Conservation (phyloP, 495 filamentous ascomycete genomes). For the Rhizodiscina lignyota region DNA sequence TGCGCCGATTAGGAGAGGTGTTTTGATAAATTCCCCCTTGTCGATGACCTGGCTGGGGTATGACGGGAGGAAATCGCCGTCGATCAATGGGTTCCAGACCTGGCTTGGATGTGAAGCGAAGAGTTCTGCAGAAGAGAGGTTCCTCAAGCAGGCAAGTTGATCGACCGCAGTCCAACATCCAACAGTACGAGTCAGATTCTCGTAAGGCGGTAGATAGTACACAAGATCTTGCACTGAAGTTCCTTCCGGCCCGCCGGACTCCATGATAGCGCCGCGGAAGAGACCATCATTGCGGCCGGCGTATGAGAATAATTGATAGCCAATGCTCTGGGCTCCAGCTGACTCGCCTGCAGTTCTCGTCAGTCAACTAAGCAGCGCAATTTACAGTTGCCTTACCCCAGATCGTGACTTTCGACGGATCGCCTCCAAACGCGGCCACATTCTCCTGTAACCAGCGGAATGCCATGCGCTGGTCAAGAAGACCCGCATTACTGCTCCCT, state of each 20-base stretch:
- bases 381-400: too few species aligned
- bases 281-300: constrained; percentile 29
- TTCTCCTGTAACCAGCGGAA: constrained; percentile 21
- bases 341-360: too few species aligned
- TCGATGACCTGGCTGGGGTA: constrained; percentile 22
- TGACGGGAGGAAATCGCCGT: constrained; percentile 31
- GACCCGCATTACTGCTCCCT: constrained; percentile 12
- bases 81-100: constrained; percentile 24
- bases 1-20: constrained; percentile 30
- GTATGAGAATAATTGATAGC: constrained; percentile 33
- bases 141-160: constrained; percentile 30
- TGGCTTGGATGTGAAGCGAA: too few species aligned
- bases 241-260: constrained; percentile 32
- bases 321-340: constrained; percentile 37
- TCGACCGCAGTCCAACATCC: constrained; percentile 24
- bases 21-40: constrained; percentile 26
- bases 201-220: constrained; percentile 23
- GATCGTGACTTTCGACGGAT: constrained; percentile 20
- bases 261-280: constrained; percentile 29
- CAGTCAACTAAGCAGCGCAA: too few species aligned
- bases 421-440: constrained; percentile 33
- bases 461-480: constrained; percentile 12
- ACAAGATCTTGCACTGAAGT: too few species aligned
- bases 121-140: constrained; percentile 25
- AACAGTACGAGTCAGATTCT: constrained; percentile 22